Base-by-base conservation (phyloP, 2,329 filamentous ascomycete genomes). In the Pochonia chlamydosporia region DNA sequence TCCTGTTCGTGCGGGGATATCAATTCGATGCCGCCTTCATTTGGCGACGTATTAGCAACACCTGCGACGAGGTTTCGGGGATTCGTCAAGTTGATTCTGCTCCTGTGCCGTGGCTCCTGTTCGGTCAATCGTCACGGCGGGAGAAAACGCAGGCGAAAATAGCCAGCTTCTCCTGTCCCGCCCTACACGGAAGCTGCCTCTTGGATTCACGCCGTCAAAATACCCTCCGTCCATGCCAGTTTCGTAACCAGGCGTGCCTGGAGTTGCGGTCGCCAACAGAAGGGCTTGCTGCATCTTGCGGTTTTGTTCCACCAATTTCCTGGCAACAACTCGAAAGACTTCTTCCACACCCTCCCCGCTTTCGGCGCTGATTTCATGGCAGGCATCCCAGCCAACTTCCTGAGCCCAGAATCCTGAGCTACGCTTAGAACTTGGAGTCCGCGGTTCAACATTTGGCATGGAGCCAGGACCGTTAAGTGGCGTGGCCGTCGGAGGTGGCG, bases 271-370 rank as follows among this genome's bases (percentile, higher is more conserved):
- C 14, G 78, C 79, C n/a, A 74, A 71, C 2, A 78, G 60, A 46
- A 82, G 66, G 9, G 76, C 78, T 55, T 79, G 76, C 63, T 81
- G 78, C 63, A 82, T 77, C 68, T 78, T 79, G 56, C 78, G 75
- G 61, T 81, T 81, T 69, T 81, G 78, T 65, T 82, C 79, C 55
- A 82, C 79, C 48, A 82, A 73, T 63, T 82, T 82, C 50, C 79
- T 69, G 30, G 78, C 76, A 13, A 82, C 78, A 36, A 82, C 79
- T 18, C 92, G 79, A 59, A 97, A 97, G 0, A 99, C 90, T 67
- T 97, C 93, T 58, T 97, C 93, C 16, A 99, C 91, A 16, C 92
- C 92, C 72, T 96, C 91, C 48, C 91, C 91, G 59, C 85, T 90
- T 73, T 95, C 92, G 41, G 92, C 91, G 56, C 85, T 91, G 61